Evolutionary conservation across 2,329 filamentous ascomycete species (phyloP), one percentile per base, ranked within the genome.

Genomic region (Xylaria polymorpha): DNA sequence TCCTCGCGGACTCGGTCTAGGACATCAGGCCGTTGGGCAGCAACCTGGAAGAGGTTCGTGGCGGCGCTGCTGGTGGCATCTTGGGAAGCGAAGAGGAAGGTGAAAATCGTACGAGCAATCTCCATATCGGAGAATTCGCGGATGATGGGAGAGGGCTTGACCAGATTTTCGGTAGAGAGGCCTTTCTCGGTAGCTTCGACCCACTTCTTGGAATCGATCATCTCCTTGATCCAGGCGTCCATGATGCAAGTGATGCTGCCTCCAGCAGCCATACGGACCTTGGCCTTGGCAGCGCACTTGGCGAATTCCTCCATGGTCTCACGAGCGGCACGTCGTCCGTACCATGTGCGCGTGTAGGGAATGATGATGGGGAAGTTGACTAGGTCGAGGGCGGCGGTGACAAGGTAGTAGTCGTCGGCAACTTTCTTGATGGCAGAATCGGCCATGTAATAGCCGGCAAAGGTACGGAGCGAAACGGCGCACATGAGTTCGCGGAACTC

Each of bases 341-440:
- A 97, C 94, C 94, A 98, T 5, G 94, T 94, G 85, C 94, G 95
- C 79, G 94, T 98, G 85, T 89, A 98, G 46, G 95, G 95, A 48
- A 98, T 83, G 79, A 98, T 98, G 82, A 98, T 92, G 68, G 96
- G 95, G 85, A 98, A 97, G 85, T 98, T 98, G 85, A 99, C 96
- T 56, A 98, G 88, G 82, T 99, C 96, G 74, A 98, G 88, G 25
- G 96, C 96, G 67, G 92, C 95, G 15, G 96, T 98, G 79, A 98
- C 97, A 73, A 95, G 88, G 83, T 97, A 98, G 84, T 97, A 99
- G 83, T 98, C 94, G 81, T 97, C 92, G 70, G 95, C 92, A 73
- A 98, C 96, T 85, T 93, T 94, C 87, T 97, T 95, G 77, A 98
- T 91, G 58, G 92, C 90, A 79, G 94, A 92, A 68, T 97, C 92